Conservation (phyloP, 441 rosid genomes). For the Pelargonium australe region DNA sequence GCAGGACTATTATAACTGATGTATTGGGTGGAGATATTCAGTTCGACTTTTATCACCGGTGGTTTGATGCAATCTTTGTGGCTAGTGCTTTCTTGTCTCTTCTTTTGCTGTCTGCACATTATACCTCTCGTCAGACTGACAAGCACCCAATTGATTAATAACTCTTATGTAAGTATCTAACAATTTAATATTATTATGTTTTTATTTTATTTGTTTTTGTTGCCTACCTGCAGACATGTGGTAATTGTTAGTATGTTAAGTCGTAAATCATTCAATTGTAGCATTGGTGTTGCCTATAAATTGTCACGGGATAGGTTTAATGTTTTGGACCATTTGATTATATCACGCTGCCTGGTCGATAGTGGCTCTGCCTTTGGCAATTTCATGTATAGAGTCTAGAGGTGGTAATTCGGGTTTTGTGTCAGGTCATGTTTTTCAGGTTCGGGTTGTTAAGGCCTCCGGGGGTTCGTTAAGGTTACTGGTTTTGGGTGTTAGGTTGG, state of each 20-base stretch:
- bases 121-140: conserved; percentile 91
- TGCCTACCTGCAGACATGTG: not conserved
- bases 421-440: too few relatives aligned
- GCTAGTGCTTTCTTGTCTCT: conserved; percentile 96
- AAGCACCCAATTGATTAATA: conserved; percentile 85
- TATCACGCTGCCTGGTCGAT: too few relatives aligned
- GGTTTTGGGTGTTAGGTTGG: too few relatives aligned
- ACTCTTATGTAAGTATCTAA: conserved; percentile 25
- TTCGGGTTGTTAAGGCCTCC: too few relatives aligned
- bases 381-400: too few relatives aligned
- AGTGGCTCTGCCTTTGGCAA: too few relatives aligned
- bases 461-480: too few relatives aligned
- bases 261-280: too few relatives aligned
- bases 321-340: too few relatives aligned
- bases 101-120: conserved; percentile 88
- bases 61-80: conserved; percentile 97
- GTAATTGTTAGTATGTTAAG: not conserved
- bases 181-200: not conserved
- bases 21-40: conserved; percentile 97
- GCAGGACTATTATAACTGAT: conserved; percentile 90
- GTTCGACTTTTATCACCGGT: conserved; percentile 94
- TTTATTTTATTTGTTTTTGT: not conserved
- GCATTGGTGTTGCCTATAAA: too few relatives aligned
- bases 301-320: too few relatives aligned
- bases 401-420: too few relatives aligned